These are phyloP conservation scores for Nannochloropsis oceanica DNA, from an alignment of 108 stramenopile genomes.

Conservation along the genomic window DNA sequence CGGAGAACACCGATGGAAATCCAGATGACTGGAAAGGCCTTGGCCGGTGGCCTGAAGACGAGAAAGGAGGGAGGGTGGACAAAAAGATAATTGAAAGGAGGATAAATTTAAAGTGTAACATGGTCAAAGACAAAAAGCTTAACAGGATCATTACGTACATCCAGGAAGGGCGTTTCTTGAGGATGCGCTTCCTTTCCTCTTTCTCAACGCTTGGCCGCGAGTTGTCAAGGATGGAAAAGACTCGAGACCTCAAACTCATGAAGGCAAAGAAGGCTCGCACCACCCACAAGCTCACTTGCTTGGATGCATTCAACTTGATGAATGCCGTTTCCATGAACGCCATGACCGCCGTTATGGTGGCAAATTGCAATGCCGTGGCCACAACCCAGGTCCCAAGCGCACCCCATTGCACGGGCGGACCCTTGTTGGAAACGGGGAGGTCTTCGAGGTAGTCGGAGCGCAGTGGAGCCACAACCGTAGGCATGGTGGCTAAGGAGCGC, in stretches of 20 bases:
- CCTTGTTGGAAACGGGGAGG: background rate
- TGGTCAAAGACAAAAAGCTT: too few relatives aligned
- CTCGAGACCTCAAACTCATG: constrained; percentile 37
- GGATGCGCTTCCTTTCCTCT: constrained; percentile 17
- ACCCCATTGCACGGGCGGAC: background rate
- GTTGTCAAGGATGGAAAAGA: constrained; percentile 47
- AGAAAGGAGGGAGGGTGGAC: constrained; percentile 51
- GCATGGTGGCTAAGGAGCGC: too few relatives aligned
- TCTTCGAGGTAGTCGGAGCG: background rate
- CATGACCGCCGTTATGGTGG: background rate
- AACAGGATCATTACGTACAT: constrained; percentile 46
- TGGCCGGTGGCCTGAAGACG: constrained; percentile 58
- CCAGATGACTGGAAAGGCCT: constrained; percentile 85
- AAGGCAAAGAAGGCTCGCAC: constrained; percentile 19
- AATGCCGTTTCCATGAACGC: background rate
- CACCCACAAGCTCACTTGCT: background rate
- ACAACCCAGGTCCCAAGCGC: background rate
- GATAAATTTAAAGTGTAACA: too few relatives aligned
- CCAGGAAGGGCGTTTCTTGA: constrained; percentile 30
- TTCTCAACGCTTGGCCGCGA: constrained; percentile 31
- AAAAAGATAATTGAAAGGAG: too few relatives aligned
- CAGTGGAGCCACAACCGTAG: background rate
- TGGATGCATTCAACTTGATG: background rate
- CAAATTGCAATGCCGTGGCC: background rate
- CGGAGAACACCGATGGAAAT: constrained; percentile 68